These are phyloP conservation scores for Coniochaeta prunicola DNA, from an alignment of 2,329 filamentous ascomycete species.

Conservation along the genomic window DNA sequence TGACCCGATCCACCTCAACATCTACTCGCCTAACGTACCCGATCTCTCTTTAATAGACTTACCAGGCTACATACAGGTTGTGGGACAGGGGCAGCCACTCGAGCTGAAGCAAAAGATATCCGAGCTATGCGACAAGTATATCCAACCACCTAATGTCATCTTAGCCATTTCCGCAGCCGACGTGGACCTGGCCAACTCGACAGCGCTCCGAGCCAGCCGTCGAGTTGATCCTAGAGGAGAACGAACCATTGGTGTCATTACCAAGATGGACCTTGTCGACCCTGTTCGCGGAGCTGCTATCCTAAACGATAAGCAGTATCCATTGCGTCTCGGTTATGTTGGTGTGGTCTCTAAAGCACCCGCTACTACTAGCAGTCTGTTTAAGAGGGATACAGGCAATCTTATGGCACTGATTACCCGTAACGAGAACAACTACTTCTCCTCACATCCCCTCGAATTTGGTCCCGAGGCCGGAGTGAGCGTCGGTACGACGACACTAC, in stretches of 20 bases:
- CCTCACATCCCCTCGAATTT: conserved; percentile 72
- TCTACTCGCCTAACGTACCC: conserved; percentile 91
- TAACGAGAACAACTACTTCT: conserved; percentile 86
- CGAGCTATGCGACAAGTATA: conserved; percentile 97
- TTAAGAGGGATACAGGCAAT: conserved; percentile 75
- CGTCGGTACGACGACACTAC: conserved; percentile 78
- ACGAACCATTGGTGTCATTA: conserved; percentile 95
- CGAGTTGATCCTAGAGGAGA: conserved; percentile 91
- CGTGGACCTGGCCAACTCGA: conserved; percentile 94
- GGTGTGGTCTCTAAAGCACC: conserved; percentile 87
- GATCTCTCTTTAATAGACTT: conserved; percentile 94
- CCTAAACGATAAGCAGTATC: conserved; percentile 84
- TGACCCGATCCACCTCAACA: conserved; percentile 91
- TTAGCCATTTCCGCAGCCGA: conserved; percentile 95
- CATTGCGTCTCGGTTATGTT: conserved; percentile 89
- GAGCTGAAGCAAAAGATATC: conserved; percentile 94
- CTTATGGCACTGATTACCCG: conserved; percentile 74
- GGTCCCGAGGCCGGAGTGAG: conserved; percentile 64
- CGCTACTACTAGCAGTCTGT: conserved; percentile 55
- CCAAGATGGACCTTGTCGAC: conserved; percentile 97
- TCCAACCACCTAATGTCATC: conserved; percentile 91
- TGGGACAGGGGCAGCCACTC: conserved; percentile 80
- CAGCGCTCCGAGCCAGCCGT: conserved; percentile 80
- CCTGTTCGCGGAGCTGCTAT: conserved; percentile 70
- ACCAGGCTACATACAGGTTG: conserved; percentile 95